Percentiles rank a stretch among this genome's conserved stretches.
phyloP scores from a whole-genome alignment of 2,329 filamentous ascomycete genomes.

The Corniculantispora saksenae region DNA sequence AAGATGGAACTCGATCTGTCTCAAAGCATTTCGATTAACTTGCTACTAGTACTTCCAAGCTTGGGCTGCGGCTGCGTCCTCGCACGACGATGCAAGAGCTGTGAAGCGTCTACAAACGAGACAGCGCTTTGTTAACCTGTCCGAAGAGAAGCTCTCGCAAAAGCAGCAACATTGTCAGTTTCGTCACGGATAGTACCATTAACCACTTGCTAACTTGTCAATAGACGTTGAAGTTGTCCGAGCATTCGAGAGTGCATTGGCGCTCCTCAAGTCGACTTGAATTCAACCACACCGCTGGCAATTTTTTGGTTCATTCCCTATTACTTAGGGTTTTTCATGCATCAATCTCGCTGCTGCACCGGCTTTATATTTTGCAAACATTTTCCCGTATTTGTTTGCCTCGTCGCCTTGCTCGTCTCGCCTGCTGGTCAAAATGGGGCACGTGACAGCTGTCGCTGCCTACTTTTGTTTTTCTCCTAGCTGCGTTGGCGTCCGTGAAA shows the following conservation, averaged over 20 bases:
- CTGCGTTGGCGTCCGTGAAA: background rate
- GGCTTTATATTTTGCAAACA: background rate
- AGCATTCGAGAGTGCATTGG: constrained; percentile 63
- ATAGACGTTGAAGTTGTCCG: constrained; percentile 56
- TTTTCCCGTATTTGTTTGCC: background rate
- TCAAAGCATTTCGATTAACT: background rate
- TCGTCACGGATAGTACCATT: background rate
- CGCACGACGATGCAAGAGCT: constrained; percentile 74
- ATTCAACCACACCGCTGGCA: background rate
- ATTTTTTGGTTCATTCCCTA: background rate
- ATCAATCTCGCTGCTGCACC: background rate
- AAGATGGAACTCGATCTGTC: constrained; percentile 22
- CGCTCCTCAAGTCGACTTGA: constrained; percentile 47
- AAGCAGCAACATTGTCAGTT: constrained; percentile 79
- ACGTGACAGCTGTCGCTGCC: constrained; percentile 6
- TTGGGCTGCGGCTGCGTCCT: constrained; percentile 74
- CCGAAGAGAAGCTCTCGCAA: constrained; percentile 69
- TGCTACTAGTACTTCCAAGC: constrained; percentile 68
- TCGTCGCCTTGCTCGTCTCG: background rate
- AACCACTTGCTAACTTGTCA: background rate
- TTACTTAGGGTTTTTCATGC: too few species aligned
- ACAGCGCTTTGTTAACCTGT: constrained; percentile 71
- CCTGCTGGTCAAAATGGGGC: constrained; percentile 7
- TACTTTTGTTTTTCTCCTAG: background rate
- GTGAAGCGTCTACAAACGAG: constrained; percentile 80